phyloP scores from a whole-genome alignment of 2,329 filamentous ascomycete genomes.

The Seiridium unicorne region DNA sequence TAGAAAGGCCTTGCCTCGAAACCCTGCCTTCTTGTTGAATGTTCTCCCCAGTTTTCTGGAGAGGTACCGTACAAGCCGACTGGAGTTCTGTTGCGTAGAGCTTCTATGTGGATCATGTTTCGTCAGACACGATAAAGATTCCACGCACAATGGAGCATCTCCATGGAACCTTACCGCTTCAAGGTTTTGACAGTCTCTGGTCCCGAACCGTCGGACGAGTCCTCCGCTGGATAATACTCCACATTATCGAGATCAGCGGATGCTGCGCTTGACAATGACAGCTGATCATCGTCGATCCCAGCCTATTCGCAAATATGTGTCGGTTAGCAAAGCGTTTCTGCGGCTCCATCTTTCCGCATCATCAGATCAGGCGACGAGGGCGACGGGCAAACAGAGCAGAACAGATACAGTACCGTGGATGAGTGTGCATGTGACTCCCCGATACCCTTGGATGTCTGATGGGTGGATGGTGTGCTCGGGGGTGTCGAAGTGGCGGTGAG shows the following conservation, averaged over 20 bases:
- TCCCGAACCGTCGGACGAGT: slow-evolving; percentile 4
- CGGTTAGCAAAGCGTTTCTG: not conserved
- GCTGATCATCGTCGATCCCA: not conserved
- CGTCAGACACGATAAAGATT: not conserved
- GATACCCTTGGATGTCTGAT: not conserved
- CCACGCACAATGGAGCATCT: not conserved
- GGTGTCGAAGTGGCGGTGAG: slow-evolving; percentile 5
- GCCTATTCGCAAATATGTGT: not conserved
- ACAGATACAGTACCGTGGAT: not conserved
- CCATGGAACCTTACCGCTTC: not conserved
- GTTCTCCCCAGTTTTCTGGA: slow-evolving; percentile 5
- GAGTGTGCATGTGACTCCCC: not conserved
- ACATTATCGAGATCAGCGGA: slow-evolving; percentile 3
- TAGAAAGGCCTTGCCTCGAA: slow-evolving; percentile 4
- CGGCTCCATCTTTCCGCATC: not conserved
- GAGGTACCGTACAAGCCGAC: slow-evolving; percentile 2
- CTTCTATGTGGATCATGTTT: not conserved
- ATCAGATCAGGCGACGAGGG: not conserved
- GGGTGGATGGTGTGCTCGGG: slow-evolving; percentile 2
- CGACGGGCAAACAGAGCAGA: not conserved
- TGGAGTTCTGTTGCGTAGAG: not conserved
- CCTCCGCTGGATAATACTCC: slow-evolving; percentile 5
- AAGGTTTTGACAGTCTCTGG: slow-evolving; percentile 2
- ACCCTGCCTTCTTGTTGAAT: slow-evolving; percentile 6
- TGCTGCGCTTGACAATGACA: slow-evolving; percentile 3